phyloP scores from a whole-genome alignment of 2,329 filamentous ascomycete species.

The Sporothrix humicola region DNA sequence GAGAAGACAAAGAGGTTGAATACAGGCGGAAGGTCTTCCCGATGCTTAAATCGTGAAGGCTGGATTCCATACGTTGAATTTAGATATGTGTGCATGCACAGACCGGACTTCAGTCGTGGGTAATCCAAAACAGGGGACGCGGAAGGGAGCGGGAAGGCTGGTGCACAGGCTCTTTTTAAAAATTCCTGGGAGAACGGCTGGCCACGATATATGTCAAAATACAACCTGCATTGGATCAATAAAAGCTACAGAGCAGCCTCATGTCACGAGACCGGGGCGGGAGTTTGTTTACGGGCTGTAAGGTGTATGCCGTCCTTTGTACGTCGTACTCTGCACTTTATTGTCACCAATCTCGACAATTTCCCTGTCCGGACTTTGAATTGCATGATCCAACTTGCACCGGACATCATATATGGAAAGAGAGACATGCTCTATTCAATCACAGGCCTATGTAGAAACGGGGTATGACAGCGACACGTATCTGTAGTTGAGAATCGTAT shows the following conservation, averaged over 20 bases:
- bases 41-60: not conserved
- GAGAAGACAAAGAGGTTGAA: no score
- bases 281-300: not conserved
- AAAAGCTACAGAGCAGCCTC: not conserved
- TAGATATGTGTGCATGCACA: no score
- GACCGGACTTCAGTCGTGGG: not conserved
- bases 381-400: not conserved
- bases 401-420: not conserved
- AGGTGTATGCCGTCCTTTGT: not conserved
- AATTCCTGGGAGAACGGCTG: not conserved
- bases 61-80: not conserved
- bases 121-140: not conserved
- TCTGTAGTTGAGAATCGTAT: no score
- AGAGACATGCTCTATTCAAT: not conserved
- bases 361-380: not conserved
- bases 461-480: not conserved
- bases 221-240: not conserved
- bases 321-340: not conserved
- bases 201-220: not conserved
- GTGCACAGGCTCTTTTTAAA: not conserved
- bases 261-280: not conserved
- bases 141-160: not conserved
- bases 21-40: constrained; percentile 8
- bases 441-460: not conserved
- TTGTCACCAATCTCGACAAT: no score